These are phyloP conservation scores for Saccharomyces hybrid DNA, from an alignment of 1,139 yeast species.

Conservation along the genomic window DNA sequence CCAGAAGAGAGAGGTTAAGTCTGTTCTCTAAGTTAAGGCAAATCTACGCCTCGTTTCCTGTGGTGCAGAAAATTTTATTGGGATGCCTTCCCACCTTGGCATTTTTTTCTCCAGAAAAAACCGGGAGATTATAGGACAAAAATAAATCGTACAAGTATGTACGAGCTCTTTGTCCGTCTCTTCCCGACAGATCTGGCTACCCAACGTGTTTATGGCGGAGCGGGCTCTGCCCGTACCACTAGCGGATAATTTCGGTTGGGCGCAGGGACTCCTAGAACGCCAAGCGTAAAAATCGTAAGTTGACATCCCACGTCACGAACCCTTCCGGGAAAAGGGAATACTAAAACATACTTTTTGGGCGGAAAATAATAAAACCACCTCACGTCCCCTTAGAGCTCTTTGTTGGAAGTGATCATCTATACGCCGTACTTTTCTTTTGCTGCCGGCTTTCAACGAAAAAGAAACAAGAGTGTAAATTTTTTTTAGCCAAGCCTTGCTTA, in stretches of 20 bases:
- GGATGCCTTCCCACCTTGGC: not conserved
- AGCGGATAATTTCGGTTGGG: not conserved
- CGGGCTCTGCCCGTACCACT: not conserved
- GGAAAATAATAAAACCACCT: not conserved
- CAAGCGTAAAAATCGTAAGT: not conserved
- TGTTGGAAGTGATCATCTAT: not conserved
- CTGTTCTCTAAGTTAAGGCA: not conserved
- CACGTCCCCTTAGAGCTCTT: not conserved
- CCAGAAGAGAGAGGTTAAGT: not conserved
- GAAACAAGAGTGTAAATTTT: too few relatives aligned
- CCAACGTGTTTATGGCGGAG: too few relatives aligned
- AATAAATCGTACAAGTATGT: not conserved
- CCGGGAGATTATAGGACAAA: not conserved
- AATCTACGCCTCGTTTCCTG: not conserved
- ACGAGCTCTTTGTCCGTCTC: not conserved
- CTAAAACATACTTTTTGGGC: not conserved
- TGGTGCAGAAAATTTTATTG: not conserved
- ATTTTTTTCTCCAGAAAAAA: not conserved
- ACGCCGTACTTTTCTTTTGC: not conserved
- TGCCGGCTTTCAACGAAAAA: conserved; percentile 1
- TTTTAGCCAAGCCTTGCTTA: not conserved
- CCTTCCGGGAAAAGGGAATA: not conserved
- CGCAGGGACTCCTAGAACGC: not conserved
- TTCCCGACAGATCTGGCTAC: not conserved
- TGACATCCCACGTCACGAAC: not conserved